Evolutionary conservation across 306 rosid genomes (phyloP), one percentile per base, ranked within the genome.

Genomic region (Rosa multiflora): DNA sequence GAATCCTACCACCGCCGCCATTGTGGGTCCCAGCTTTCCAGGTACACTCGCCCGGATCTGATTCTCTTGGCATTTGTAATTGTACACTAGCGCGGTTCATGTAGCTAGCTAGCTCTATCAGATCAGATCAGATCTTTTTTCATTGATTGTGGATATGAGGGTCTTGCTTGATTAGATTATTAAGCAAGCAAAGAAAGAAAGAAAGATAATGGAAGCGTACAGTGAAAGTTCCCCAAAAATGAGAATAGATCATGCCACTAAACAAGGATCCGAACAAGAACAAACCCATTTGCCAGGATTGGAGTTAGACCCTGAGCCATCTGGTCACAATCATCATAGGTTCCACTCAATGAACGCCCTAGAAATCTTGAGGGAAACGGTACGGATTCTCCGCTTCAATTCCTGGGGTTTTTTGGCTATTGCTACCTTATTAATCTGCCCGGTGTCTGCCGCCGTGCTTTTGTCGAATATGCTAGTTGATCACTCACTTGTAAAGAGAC

Each of bases 291-390:
- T 78, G 55, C 84, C 35, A 68, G 72, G 59, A 26, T 84, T 85
- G 17, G 88, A 88, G 66, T 72, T 87, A 51, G 88, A 85, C 72
- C 59, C 49, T 29, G 42, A 2, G 43, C n/a, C 76, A 15, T 69
- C 88, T 64, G 85, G 83, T 78, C 79, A 72, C 46, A 78, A 48
- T 70, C 62, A 74, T 80, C 43, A 70, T 29, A 82, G 63, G 74
- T 77, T 89, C 69, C 92, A 83, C 51, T 82, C 98, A 9, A 93
- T 91, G 99, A 93, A 82, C 85, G 99, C 99, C 10, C 83, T 91
- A 85, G 96, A 96, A 80, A 96, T 96, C 83, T 78, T 96, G 78
- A 88, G 94, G 81, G 98, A 96, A 73, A 88, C 98, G 0, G 90
- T 93, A 3, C 87, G 93, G 69, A 90, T 96, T 79, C 94, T 96